Evolutionary conservation across 2,329 filamentous ascomycete genomes (phyloP), one percentile per base, ranked within the genome.

Genomic region (Dactylonectria estremocensis): DNA sequence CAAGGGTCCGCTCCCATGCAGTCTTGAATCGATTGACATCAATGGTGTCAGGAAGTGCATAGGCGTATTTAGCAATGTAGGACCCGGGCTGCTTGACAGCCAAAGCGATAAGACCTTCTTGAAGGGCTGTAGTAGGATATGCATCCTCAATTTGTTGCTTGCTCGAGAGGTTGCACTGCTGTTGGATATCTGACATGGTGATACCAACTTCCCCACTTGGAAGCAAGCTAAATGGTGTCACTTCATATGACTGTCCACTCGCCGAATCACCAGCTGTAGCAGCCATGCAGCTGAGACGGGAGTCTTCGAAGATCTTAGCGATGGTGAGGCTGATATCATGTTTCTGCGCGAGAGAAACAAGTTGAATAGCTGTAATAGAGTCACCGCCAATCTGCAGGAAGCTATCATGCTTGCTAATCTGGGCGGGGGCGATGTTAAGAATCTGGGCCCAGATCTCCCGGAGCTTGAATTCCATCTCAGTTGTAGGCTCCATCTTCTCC

Each of bases 391-490:
- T 66, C 10, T 57, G 61, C 54, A 77, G 74, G 64, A 77, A 77
- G 49, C 67, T 68, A 50, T 74, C 70, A 10, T 71, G 54, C 3
- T 76, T 64, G 8, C 80, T 77, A 24, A 85, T 81, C 2, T 35
- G 37, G 2, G 48, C 43, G 13, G 64, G 50, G 3, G 43, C 16
- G 2, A 72, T 14, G 7, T 57, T 37, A 5, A 74, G 40, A 14
- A 74, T 58, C 24, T 48, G 45, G 2, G 53, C 58, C 67, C 70
- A 73, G 1, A 72, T 60, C 37, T 55, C 28, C 24, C 18, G 53
- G 7, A 37, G 35, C 43, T 22, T 46, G 6, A 13, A 5, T 46
- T 53, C 8, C 1, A 22, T 40, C n/a, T 20, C 11, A 3, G 14
- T 37, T 3, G n/a, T 40, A 2, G 49, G 63, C 22, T 65, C n/a